phyloP scores from a whole-genome alignment of 2,329 filamentous ascomycete species.

The Ceratocystis alfenasii region DNA sequence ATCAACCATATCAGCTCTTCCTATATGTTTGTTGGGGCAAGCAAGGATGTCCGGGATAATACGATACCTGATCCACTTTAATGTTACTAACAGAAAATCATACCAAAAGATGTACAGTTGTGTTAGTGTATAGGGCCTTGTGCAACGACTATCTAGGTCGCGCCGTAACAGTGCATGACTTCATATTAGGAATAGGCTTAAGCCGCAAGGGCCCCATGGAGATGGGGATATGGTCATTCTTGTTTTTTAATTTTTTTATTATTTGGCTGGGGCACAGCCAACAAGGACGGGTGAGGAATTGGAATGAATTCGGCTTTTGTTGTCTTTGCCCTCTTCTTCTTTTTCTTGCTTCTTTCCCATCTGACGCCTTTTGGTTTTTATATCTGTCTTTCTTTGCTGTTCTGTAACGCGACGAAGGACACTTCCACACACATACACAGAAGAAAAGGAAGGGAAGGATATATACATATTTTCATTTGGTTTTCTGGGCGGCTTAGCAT shows the following conservation, averaged over 20 bases:
- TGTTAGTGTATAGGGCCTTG: not conserved
- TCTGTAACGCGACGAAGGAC: no score
- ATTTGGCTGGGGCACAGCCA: not conserved
- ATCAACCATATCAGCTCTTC: not conserved
- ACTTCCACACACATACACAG: no score
- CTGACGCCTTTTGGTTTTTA: no score
- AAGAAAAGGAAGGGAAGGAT: no score
- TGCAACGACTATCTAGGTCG: not conserved
- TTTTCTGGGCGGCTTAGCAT: not conserved
- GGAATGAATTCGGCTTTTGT: no score
- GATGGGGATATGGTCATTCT: not conserved
- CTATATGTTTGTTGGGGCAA: not conserved
- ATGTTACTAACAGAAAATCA: not conserved
- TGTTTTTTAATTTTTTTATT: not conserved
- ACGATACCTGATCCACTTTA: not conserved
- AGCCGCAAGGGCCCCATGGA: not conserved
- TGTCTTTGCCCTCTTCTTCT: no score
- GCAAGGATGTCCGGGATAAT: not conserved
- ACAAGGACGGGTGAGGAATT: not conserved
- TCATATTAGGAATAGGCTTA: not conserved
- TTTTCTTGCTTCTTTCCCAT: no score
- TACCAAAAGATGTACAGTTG: accelerated
- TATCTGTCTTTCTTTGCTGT: no score
- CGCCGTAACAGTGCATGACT: not conserved
- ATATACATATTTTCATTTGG: no score